A percentile compares a stretch with the other conserved stretches of the same genome.
phyloP scores from a whole-genome alignment of 495 filamentous ascomycete species.

The Rostrohypoxylon terebratum region DNA sequence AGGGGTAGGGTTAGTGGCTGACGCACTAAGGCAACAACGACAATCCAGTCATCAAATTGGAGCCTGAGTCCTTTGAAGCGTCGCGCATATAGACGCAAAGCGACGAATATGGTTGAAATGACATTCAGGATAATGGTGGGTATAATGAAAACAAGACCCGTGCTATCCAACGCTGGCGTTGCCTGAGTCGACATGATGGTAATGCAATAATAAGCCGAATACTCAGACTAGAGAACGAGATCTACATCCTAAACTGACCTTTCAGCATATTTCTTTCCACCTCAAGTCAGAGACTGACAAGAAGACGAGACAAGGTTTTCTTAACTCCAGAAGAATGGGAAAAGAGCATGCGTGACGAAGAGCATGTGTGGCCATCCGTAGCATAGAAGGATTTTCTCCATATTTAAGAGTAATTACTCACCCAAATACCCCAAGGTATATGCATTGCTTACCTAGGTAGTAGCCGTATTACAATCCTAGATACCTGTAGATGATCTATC shows the following conservation, averaged over 20 bases:
- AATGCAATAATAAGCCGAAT: background rate
- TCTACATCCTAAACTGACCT: background rate
- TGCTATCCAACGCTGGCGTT: background rate
- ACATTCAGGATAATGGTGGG: constrained; percentile 2
- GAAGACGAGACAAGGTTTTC: background rate
- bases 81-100: background rate
- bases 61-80: background rate
- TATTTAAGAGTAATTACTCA: background rate
- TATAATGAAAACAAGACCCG: background rate
- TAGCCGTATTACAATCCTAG: background rate
- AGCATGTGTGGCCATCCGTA: background rate
- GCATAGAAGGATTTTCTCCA: background rate
- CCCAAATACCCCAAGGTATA: background rate
- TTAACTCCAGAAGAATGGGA: background rate
- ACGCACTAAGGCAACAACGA: constrained; percentile 6
- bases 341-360: background rate
- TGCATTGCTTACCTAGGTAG: background rate
- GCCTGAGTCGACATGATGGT: background rate
- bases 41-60: constrained; percentile 6
- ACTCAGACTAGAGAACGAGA: background rate
- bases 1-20: background rate
- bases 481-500: background rate
- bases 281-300: background rate
- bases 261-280: background rate
- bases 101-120: background rate